Evolutionary conservation across 305 asterid species (phyloP).

Genomic region (Solanum hybrid): DNA sequence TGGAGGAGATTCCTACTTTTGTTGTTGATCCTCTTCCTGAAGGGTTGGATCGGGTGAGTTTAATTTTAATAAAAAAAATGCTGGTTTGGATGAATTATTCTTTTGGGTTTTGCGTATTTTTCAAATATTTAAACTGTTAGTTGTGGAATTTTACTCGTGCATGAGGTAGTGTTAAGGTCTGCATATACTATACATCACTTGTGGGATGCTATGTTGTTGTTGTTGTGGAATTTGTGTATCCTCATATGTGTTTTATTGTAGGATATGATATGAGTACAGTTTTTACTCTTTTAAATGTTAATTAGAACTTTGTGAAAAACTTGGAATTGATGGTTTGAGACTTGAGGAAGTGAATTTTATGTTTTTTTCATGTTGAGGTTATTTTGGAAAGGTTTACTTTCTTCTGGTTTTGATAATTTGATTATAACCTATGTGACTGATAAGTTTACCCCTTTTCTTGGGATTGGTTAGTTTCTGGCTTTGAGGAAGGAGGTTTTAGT

Average conservation of each 20-base stretch:
- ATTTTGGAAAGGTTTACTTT: not conserved
- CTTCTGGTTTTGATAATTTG: not conserved
- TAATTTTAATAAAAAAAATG: not conserved
- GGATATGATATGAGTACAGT: not conserved
- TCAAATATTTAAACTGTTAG: not conserved
- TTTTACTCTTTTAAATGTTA: not conserved
- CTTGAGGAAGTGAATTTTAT: not conserved
- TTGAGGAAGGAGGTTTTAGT: not conserved
- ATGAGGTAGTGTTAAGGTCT: not conserved
- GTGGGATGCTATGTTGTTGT: not conserved
- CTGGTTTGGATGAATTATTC: not conserved
- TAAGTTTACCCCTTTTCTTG: not conserved
- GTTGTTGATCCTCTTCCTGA: conserved; percentile 86
- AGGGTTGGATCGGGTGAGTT: conserved; percentile 88
- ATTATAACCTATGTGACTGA: not conserved
- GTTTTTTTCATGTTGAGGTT: not conserved
- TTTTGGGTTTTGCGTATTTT: not conserved
- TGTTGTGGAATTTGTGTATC: not conserved
- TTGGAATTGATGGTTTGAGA: not conserved
- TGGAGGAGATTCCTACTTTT: conserved; percentile 88
- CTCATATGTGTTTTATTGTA: not conserved
- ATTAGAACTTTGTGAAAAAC: not conserved
- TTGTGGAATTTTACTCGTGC: not conserved
- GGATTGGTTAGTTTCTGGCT: not conserved
- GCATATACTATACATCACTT: not conserved